phyloP scores from a whole-genome alignment of 495 filamentous ascomycete genomes.

The Penicillium canariense region DNA sequence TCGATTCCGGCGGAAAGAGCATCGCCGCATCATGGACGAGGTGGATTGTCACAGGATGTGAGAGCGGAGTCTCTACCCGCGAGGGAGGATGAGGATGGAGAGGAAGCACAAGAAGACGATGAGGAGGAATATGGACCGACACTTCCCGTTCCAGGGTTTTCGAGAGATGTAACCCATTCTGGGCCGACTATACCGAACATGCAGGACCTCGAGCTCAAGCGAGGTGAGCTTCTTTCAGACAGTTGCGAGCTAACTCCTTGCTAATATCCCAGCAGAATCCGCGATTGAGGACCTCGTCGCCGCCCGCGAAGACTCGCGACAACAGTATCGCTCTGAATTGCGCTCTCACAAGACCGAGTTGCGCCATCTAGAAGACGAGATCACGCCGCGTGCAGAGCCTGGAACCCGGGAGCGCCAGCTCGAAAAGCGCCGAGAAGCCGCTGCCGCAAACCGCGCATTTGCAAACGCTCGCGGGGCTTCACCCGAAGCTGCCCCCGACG shows the following conservation, averaged over 20 bases:
- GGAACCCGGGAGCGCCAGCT: conserved; percentile 81
- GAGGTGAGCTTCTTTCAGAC: conserved; percentile 43
- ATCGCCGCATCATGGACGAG: conserved; percentile 30
- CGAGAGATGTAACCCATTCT: conserved; percentile 28
- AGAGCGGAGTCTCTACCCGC: conserved; percentile 13
- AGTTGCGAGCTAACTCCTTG: not conserved
- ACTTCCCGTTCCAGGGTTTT: conserved; percentile 46
- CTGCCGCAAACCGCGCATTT: conserved; percentile 48
- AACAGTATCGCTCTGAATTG: conserved; percentile 58
- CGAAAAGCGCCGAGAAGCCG: conserved; percentile 71
- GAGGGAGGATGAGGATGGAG: conserved; percentile 43
- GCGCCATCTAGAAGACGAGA: conserved; percentile 59
- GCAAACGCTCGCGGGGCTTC: conserved; percentile 43
- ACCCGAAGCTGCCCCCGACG: conserved; percentile 42
- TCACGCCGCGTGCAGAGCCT: conserved; percentile 78
- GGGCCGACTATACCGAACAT: conserved; percentile 75
- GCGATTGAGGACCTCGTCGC: conserved; percentile 53
- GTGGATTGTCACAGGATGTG: conserved; percentile 8
- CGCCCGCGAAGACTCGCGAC: conserved; percentile 53
- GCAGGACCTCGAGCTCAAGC: conserved; percentile 69
- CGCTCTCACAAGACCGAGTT: conserved; percentile 34
- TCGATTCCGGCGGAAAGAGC: conserved; percentile 8
- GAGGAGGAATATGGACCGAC: conserved; percentile 72
- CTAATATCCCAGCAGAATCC: conserved; percentile 38
- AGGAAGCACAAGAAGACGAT: too few relatives aligned